Percentiles rank a stretch among this genome's conserved stretches.
Conservation (phyloP, 768 basidiomycete genomes). For the Mycena kentingensis region DNA sequence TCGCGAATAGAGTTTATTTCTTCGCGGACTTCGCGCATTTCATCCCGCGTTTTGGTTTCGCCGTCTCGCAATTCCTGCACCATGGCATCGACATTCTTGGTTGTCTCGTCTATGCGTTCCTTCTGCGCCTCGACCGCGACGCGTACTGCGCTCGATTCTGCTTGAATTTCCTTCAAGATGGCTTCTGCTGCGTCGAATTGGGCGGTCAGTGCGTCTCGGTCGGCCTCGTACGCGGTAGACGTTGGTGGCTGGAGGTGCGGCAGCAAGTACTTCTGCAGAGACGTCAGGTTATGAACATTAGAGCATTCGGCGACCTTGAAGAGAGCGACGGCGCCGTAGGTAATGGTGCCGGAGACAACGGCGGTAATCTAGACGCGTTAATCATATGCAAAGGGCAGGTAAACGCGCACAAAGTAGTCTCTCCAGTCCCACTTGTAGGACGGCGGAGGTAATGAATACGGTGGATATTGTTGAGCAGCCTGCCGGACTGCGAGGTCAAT, state of each 20-base stretch:
- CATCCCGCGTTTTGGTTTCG: conserved; percentile 78
- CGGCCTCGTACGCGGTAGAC: conserved; percentile 85
- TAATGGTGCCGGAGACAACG: conserved; percentile 83
- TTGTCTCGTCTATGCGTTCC: conserved; percentile 68
- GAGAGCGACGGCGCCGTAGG: conserved; percentile 77
- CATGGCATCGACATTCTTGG: conserved; percentile 69
- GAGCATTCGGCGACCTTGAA: conserved; percentile 62
- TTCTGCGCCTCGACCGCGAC: conserved; percentile 76
- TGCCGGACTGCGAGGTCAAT: conserved; percentile 84
- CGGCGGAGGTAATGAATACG: conserved; percentile 44
- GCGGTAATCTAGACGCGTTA: conserved; percentile 73
- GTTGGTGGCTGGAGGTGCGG: conserved; percentile 91
- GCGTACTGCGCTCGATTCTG: conserved; percentile 72
- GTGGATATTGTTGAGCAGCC: conserved; percentile 45
- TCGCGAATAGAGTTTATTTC: conserved; percentile 90
- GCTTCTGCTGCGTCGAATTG: conserved; percentile 90
- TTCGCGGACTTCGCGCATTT: conserved; percentile 89
- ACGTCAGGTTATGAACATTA: conserved; percentile 5
- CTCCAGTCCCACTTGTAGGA: conserved; percentile 86
- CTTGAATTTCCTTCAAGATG: conserved; percentile 77
- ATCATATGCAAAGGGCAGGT: conserved; percentile 25
- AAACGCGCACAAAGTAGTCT: conserved; percentile 84
- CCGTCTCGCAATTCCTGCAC: conserved; percentile 77
- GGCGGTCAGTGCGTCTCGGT: conserved; percentile 78
- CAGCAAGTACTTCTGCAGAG: conserved; percentile 77